Conservation (phyloP, 805 yeast genomes). For the Schizosaccharomyces japonicus region DNA sequence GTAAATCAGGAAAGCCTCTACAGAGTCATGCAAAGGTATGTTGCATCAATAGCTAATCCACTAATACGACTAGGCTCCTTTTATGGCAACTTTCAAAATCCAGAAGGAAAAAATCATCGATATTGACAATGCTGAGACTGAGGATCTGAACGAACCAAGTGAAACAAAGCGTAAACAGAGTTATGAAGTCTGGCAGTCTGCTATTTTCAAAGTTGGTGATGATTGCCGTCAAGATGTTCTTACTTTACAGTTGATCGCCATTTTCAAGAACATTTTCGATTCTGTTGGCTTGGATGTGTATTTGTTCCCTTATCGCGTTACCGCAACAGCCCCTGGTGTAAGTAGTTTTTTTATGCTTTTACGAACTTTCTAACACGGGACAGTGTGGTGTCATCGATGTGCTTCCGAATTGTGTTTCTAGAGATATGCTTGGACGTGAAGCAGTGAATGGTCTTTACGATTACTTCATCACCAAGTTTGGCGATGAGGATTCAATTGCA, state of each 20-base stretch:
- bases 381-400: conserved; percentile 92
- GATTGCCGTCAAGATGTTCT: conserved; percentile 95
- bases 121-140: not conserved
- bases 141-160: not conserved
- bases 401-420: conserved; percentile 74
- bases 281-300: conserved; percentile 69
- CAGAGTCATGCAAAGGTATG: conserved; percentile 98
- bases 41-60: too few relatives aligned
- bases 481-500: conserved; percentile 74
- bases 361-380: not conserved
- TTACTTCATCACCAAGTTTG: conserved; percentile 74
- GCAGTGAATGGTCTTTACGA: conserved; percentile 93
- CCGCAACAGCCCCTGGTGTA: conserved; percentile 89
- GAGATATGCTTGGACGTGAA: conserved; percentile 97
- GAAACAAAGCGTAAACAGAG: conserved; percentile 20
- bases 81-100: conserved; percentile 84
- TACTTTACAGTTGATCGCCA: conserved; percentile 73
- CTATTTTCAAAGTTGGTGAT: conserved; percentile 96
- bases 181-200: conserved; percentile 19
- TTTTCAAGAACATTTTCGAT: conserved; percentile 78
- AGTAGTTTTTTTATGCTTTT: not conserved
- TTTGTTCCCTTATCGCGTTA: conserved; percentile 82
- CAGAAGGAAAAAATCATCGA: conserved; percentile 16
- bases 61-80: too few relatives aligned
- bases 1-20: conserved; percentile 78